Evolutionary conservation across 2,329 filamentous ascomycete species (phyloP).

Genomic region (Microsporum ferrugineum): DNA sequence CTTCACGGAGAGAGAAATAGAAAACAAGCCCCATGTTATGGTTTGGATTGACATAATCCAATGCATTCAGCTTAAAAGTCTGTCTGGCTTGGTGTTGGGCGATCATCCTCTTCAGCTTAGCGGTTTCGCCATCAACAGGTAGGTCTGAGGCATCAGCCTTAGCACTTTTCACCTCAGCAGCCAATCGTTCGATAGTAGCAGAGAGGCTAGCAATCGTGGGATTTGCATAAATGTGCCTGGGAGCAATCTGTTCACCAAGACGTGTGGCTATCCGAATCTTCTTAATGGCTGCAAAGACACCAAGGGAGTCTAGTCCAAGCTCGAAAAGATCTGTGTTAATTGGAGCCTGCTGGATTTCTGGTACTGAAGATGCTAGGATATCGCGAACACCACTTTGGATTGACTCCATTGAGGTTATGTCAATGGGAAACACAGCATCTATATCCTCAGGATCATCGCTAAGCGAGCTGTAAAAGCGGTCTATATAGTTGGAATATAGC

Average conservation of each 20-base stretch:
- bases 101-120: neutral
- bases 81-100: neutral
- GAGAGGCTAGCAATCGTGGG: constrained; percentile 1
- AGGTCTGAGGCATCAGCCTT: neutral
- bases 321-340: constrained; percentile 12
- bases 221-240: neutral
- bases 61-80: neutral
- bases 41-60: constrained; percentile 5
- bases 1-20: constrained; percentile 2
- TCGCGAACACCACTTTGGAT: neutral
- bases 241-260: constrained; percentile 1
- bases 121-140: neutral
- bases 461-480: constrained; percentile 1
- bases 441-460: neutral
- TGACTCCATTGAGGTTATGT: neutral
- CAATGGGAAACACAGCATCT: neutral
- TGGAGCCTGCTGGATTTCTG: neutral
- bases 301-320: constrained; percentile 18
- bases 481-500: constrained; percentile 14
- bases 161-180: neutral
- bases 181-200: neutral
- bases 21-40: constrained; percentile 4
- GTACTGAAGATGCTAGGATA: neutral
- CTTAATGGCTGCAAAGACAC: constrained; percentile 2
- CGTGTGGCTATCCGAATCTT: neutral